Evolutionary conservation across 2,329 filamentous ascomycete species (phyloP), one percentile per base, ranked within the genome.

Genomic region (Cladosporium phlei): DNA sequence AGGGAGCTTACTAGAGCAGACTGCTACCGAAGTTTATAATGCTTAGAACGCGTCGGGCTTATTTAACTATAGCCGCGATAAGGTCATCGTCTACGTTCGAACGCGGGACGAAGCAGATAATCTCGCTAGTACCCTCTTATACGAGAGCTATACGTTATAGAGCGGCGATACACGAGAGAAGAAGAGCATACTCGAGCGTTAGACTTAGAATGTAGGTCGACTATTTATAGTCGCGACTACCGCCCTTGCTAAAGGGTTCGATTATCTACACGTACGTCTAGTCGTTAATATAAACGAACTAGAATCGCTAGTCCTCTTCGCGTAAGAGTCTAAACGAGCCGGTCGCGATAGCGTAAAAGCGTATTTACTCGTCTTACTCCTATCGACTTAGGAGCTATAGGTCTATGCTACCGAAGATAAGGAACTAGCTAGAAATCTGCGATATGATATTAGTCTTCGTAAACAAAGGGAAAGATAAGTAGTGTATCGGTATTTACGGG

Each of bases 201-300:
- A 27, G 47, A 34, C 17, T 17, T 3, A 34, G 20, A 34, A 34
- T 34, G 17, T 10, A 34, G 20, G 32, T 34, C 11, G 20, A 34
- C 32, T 9, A 20, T 34, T 34, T 5, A 34, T 34, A 34, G 11
- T n/a, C n/a, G n/a, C n/a, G n/a, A n/a, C n/a, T n/a, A n/a, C n/a
- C n/a, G n/a, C n/a, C n/a, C n/a, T n/a, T n/a, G n/a, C n/a, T n/a
- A n/a, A n/a, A n/a, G n/a, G n/a, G n/a, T n/a, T n/a, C n/a, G n/a
- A n/a, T 34, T 45, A 47, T 37, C 38, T 25, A 14, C 16, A 48
- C 16, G 25, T 47, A 21, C n/a, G 37, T 6, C 32, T 51, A 22
- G 38, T 39, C 37, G 38, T 51, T 10, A 35, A 51, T 21, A 24
- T 47, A 17, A 45, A 48, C 43, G 43, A 47, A 21, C 44, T 27